phyloP scores from a whole-genome alignment of 2,329 filamentous ascomycete genomes.

The Calonectria pteridis region DNA sequence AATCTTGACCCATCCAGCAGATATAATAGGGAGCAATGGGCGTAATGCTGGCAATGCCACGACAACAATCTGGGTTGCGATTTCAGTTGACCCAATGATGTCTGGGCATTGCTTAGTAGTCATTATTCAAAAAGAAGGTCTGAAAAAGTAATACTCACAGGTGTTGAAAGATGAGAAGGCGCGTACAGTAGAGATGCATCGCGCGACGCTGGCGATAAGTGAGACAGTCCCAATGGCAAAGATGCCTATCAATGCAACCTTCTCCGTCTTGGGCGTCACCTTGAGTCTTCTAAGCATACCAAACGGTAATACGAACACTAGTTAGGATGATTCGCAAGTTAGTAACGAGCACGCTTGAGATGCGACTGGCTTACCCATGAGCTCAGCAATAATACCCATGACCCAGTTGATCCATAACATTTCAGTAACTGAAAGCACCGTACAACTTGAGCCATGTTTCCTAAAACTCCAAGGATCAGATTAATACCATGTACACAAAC shows the following conservation, averaged over 20 bases:
- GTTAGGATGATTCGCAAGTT: too few relatives aligned
- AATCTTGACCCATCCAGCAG: neutral
- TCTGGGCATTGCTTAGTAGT: neutral
- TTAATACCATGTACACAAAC: neutral
- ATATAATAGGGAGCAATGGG: neutral
- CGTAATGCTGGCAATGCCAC: neutral
- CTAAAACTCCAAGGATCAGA: neutral
- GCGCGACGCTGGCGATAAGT: neutral
- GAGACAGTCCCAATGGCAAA: neutral
- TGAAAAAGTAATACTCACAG: neutral
- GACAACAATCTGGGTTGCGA: neutral
- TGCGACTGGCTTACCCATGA: neutral
- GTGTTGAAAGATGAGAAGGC: neutral
- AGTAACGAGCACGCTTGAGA: neutral
- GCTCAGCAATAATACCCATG: neutral
- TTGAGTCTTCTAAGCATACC: neutral
- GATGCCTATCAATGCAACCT: neutral
- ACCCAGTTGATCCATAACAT: conserved; percentile 2
- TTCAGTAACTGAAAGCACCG: neutral
- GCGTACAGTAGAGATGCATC: neutral
- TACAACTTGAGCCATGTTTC: neutral
- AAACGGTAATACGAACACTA: neutral
- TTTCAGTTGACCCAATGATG: neutral
- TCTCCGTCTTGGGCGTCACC: neutral
- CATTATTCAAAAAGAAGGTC: neutral